Base-by-base conservation (phyloP, 495 filamentous ascomycete species). In the Jackrogersella multiformis region DNA sequence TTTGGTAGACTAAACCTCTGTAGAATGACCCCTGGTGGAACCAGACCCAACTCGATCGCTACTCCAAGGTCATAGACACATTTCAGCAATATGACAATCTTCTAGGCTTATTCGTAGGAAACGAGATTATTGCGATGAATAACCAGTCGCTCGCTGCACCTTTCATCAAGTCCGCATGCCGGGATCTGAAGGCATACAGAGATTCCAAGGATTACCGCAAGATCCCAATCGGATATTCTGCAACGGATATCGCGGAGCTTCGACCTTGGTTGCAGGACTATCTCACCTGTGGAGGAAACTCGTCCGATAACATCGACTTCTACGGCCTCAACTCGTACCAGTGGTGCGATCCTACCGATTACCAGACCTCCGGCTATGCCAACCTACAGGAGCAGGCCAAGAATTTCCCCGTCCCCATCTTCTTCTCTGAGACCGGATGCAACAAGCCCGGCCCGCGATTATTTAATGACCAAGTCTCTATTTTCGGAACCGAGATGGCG, bases 221-320 rank as follows among this genome's bases (percentile, higher is more conserved):
- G 26, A 90, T 97, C 53, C 92, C 93, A 5, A 80, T 97, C 52
- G 93, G 93, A 39, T 97, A 97, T 78, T 92, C 92, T 6, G 92
- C 92, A n/a, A 91, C 92, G 30, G 93, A 97, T 74, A 94, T 96
- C 65, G 80, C 90, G 2, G 81, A 86, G 41, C 85, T 95, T 39
- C 88, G 93, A 16, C 92, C 93, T 32, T 92, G 90, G 87, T 81
- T 97, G 1, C 93, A 97, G 76, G 88, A 97, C 73, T 97, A 97
- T 76, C 79, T 97, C 30, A 89, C 90, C 9, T 97, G 93, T 76
- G 87, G 87, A 44, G 77, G 76, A 51, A 87, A 94, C 70, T 24
- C 80, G 20, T 85, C 86, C 5, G 90, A 94, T 65, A 84, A 84
- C 9, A 79, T 94, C 61, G 93, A 97, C 73, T 94, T 96, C 79